phyloP scores from a whole-genome alignment of 495 filamentous ascomycete genomes.

The Podospora conica region DNA sequence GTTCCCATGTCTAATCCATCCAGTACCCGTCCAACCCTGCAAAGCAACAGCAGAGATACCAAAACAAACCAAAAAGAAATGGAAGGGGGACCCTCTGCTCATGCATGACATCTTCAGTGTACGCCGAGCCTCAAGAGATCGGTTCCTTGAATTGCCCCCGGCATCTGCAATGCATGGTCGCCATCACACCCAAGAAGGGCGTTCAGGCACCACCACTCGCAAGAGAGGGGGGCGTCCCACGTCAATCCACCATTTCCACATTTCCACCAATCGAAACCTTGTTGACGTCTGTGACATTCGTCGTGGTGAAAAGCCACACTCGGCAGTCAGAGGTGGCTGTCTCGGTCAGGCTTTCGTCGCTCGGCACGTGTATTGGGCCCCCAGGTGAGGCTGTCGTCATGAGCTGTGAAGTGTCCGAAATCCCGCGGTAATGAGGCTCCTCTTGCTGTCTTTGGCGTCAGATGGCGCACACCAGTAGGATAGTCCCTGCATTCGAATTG shows the following conservation, averaged over 20 bases:
- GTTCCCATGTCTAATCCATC: neutral
- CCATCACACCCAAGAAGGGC: neutral
- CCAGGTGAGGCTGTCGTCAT: constrained; percentile 16
- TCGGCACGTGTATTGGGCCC: neutral
- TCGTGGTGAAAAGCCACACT: neutral
- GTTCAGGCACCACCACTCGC: neutral
- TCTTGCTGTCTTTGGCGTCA: constrained; percentile 56
- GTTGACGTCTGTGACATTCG: neutral
- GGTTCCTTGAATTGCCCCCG: constrained; percentile 5
- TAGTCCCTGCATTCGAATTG: constrained; percentile 46
- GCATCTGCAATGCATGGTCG: constrained; percentile 5
- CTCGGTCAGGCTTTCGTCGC: neutral
- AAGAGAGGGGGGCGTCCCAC: neutral
- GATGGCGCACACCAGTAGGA: constrained; percentile 92
- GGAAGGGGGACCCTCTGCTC: neutral
- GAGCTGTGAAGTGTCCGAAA: constrained; percentile 63
- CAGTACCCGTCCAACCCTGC: neutral
- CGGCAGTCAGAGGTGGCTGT: neutral
- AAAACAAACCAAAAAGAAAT: neutral
- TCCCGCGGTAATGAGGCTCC: constrained; percentile 70
- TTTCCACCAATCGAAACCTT: neutral
- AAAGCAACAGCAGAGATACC: neutral
- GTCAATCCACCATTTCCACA: neutral
- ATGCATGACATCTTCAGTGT: constrained; percentile 6
- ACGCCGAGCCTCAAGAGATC: constrained; percentile 6